A percentile compares a stretch with the other conserved stretches of the same genome.
Evolutionary conservation across 768 basidiomycete species (phyloP).

Genomic region (Mycena kentingensis): DNA sequence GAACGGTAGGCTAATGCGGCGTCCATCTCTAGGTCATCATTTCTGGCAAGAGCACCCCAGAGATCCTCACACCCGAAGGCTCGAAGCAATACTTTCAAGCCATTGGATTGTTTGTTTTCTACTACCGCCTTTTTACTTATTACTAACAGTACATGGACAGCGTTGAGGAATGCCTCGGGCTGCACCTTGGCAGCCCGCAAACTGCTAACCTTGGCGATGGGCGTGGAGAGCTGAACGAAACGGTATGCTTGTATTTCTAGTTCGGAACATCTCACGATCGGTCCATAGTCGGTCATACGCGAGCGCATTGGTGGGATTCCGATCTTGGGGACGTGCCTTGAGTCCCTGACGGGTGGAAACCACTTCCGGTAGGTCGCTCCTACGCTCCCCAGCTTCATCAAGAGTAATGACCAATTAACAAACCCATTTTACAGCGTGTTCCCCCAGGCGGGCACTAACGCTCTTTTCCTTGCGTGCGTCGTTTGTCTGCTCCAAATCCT

Average conservation of each 20-base stretch:
- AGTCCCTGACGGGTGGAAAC: conserved; percentile 31
- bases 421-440: conserved; percentile 46
- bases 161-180: conserved; percentile 44
- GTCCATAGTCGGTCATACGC: conserved; percentile 1
- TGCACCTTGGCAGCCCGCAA: conserved; percentile 42
- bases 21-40: conserved; percentile 37
- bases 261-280: background rate
- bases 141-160: conserved; percentile 15
- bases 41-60: conserved; percentile 44
- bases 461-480: conserved; percentile 50
- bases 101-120: conserved; percentile 44
- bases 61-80: conserved; percentile 42
- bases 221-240: conserved; percentile 44
- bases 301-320: conserved; percentile 8
- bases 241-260: conserved; percentile 7
- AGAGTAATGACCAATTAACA: background rate
- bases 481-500: background rate
- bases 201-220: conserved; percentile 51
- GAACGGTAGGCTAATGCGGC: too few relatives aligned
- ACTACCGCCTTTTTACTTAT: background rate
- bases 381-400: background rate
- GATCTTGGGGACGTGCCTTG: background rate
- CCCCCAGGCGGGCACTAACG: conserved; percentile 44
- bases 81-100: conserved; percentile 46
- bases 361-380: conserved; percentile 36